A percentile compares a stretch with the other conserved stretches of the same genome.
phyloP scores from a whole-genome alignment of 768 basidiomycete genomes.

The Leccinum obscurum region DNA sequence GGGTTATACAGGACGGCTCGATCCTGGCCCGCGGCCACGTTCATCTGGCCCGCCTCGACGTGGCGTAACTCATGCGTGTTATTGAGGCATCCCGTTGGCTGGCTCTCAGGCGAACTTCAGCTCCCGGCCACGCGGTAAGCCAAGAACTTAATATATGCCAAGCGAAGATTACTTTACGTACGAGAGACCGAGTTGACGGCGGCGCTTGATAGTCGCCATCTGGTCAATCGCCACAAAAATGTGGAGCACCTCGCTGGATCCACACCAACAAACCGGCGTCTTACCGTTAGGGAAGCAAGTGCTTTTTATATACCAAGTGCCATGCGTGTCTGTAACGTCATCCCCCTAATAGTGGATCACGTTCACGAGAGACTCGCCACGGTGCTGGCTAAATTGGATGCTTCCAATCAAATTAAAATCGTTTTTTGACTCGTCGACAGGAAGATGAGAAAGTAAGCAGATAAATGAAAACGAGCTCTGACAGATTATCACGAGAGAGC shows the following conservation, averaged over 20 bases:
- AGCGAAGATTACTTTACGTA: slow-evolving; percentile 6
- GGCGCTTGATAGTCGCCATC: background rate
- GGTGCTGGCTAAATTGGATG: slow-evolving; percentile 9
- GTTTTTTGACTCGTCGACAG: background rate
- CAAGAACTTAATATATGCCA: slow-evolving; percentile 1
- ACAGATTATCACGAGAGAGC: slow-evolving; percentile 10
- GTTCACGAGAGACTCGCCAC: background rate
- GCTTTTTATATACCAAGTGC: background rate
- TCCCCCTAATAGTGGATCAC: background rate
- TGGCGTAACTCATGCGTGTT: background rate
- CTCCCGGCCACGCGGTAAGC: slow-evolving; percentile 2
- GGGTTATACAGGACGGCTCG: background rate
- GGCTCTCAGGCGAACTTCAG: background rate
- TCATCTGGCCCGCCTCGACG: background rate
- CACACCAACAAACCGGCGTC: background rate
- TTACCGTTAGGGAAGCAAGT: background rate
- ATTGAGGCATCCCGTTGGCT: background rate
- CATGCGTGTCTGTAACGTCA: background rate
- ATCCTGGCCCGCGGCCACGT: background rate
- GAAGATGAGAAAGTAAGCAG: background rate
- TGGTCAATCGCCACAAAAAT: slow-evolving; percentile 5
- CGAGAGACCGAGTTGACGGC: background rate
- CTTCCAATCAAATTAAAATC: slow-evolving; percentile 13
- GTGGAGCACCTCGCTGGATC: slow-evolving; percentile 7
- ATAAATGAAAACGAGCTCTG: slow-evolving; percentile 12